phyloP scores from a whole-genome alignment of 352 stramenopile genomes.

The Phytophthora idaei region DNA sequence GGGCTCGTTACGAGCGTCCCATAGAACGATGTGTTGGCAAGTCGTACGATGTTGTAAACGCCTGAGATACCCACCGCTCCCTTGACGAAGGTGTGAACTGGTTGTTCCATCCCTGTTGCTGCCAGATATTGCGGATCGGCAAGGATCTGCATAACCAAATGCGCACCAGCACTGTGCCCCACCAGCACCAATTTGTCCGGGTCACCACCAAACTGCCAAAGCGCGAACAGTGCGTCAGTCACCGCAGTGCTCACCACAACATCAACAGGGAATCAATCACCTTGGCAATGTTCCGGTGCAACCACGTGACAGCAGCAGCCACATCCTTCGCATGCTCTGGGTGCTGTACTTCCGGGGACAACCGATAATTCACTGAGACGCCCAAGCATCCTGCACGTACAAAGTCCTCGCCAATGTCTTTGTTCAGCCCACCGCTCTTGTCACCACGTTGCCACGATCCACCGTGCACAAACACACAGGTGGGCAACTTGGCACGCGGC shows the following conservation, averaged over 20 bases:
- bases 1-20: constrained; percentile 67
- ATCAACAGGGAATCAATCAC: constrained; percentile 26
- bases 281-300: constrained; percentile 71
- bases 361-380: constrained; percentile 81
- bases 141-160: constrained; percentile 76
- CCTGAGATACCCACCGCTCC: constrained; percentile 79
- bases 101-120: constrained; percentile 39
- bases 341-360: constrained; percentile 79
- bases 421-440: constrained; percentile 71
- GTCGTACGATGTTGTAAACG: constrained; percentile 86
- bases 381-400: constrained; percentile 57
- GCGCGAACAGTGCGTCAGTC: constrained; percentile 14
- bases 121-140: constrained; percentile 58
- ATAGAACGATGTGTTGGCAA: constrained; percentile 79
- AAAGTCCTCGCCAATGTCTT: constrained; percentile 66
- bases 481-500: constrained; percentile 46
- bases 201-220: constrained; percentile 72
- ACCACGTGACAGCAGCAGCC: constrained; percentile 62
- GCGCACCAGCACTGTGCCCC: constrained; percentile 80
- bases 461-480: constrained; percentile 84
- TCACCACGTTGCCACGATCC: constrained; percentile 86
- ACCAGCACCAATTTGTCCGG: constrained; percentile 61
- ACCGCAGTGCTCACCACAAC: background rate
- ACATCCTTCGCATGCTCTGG: constrained; percentile 74
- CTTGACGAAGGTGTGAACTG: constrained; percentile 45